These are phyloP conservation scores for Lichtheimia corymbifera DNA, from an alignment of 371 early-diverging fungal species.

Conservation along the genomic window DNA sequence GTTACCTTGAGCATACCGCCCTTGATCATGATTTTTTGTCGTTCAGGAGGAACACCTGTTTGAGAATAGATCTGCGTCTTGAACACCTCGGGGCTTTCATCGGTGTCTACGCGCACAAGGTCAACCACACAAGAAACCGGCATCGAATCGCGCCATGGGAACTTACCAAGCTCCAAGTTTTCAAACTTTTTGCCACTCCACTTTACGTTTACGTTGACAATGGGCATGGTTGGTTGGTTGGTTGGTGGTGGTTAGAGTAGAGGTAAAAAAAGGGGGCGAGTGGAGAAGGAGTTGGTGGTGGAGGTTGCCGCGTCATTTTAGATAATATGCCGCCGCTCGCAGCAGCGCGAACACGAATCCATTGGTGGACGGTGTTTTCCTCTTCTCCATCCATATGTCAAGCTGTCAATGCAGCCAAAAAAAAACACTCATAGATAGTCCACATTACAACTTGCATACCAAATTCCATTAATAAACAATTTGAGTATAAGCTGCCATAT, in stretches of 20 bases:
- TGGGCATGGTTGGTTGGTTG: conserved; percentile 44
- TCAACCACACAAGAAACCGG: no score
- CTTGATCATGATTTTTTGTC: conserved; percentile 93
- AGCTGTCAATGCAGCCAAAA: no score
- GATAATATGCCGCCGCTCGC: no score
- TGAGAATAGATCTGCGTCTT: conserved; percentile 90
- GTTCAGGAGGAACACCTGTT: conserved; percentile 91
- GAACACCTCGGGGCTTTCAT: conserved; percentile 80
- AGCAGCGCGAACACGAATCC: no score
- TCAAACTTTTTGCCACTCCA: conserved; percentile 92
- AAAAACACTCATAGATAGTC: no score
- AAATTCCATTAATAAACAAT: no score
- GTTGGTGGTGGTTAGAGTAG: conserved; percentile 9
- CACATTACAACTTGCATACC: no score
- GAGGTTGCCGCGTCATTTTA: not conserved
- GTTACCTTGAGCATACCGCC: conserved; percentile 92
- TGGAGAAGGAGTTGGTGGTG: no score
- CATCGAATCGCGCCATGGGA: not conserved
- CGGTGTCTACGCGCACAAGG: conserved; percentile 46
- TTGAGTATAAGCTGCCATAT: no score
- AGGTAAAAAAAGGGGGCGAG: not conserved
- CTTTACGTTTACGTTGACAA: conserved; percentile 77
- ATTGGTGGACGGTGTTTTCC: no score
- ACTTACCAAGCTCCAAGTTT: conserved; percentile 66
- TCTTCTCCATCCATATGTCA: no score